A percentile compares a stretch with the other conserved stretches of the same genome.
Evolutionary conservation across 148 eudicot species (phyloP).

Genomic region (Silene latifolia): DNA sequence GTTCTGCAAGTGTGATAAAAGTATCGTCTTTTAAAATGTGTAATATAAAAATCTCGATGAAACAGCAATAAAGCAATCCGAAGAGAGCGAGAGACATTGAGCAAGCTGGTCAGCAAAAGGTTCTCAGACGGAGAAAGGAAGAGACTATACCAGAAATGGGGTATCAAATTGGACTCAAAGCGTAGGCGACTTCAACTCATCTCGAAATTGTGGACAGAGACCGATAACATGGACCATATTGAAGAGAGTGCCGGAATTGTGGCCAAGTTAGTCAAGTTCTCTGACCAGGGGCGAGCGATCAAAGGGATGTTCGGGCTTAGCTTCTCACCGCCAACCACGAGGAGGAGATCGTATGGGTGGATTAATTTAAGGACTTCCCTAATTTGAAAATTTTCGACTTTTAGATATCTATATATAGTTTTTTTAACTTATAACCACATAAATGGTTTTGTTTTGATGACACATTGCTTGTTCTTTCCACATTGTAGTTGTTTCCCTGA

Average conservation of each 20-base stretch:
- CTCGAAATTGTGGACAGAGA: constrained; percentile 53
- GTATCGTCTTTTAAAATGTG: neutral
- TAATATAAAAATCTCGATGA: constrained; percentile 2
- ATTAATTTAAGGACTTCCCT: constrained; percentile 40
- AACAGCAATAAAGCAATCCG: constrained; percentile 65
- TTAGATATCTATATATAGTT: constrained; percentile 3
- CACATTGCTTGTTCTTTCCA: neutral
- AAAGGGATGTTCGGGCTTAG: constrained; percentile 93
- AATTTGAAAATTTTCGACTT: constrained; percentile 30
- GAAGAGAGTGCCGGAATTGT: constrained; percentile 57
- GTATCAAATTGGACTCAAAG: constrained; percentile 54
- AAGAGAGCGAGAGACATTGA: constrained; percentile 62
- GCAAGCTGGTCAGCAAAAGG: constrained; percentile 64
- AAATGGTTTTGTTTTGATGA: neutral
- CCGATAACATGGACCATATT: constrained; percentile 48
- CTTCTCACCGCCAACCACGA: constrained; percentile 52
- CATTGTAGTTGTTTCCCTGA: neutral
- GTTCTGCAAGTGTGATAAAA: neutral
- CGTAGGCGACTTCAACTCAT: constrained; percentile 62
- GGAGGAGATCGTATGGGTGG: constrained; percentile 67
- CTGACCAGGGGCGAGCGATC: constrained; percentile 56
- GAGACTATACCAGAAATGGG: constrained; percentile 63
- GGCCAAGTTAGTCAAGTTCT: constrained; percentile 67
- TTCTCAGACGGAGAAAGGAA: constrained; percentile 57
- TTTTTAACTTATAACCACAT: constrained; percentile 4